Evolutionary conservation across 2,329 filamentous ascomycete species (phyloP).

Genomic region (Aspergillus pseudoterreus): DNA sequence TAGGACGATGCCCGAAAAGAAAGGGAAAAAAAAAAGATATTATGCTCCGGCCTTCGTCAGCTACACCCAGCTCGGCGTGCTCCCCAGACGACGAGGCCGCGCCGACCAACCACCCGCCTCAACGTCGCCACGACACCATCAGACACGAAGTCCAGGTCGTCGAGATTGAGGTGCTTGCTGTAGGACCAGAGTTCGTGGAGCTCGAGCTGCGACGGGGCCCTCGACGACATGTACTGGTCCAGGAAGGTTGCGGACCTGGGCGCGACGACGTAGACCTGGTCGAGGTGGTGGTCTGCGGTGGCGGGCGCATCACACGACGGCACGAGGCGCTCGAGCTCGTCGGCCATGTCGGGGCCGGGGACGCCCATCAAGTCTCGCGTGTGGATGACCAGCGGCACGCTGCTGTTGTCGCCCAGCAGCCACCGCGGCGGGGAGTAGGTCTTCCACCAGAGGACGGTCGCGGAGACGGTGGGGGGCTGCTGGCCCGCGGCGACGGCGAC

Average conservation of each 20-base stretch:
- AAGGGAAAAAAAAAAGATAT: too few relatives aligned
- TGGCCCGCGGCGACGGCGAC: slow-evolving; percentile 3
- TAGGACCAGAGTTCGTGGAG: slow-evolving; percentile 43
- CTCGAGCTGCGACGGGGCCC: slow-evolving; percentile 21
- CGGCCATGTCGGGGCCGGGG: slow-evolving; percentile 38
- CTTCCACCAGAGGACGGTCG: slow-evolving; percentile 52
- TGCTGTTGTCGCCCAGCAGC: slow-evolving; percentile 42
- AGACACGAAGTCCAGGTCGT: slow-evolving; percentile 49
- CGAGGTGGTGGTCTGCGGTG: not conserved
- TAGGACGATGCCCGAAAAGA: too few relatives aligned
- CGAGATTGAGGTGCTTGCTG: slow-evolving; percentile 47
- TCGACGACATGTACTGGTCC: slow-evolving; percentile 30
- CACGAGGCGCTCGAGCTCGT: slow-evolving; percentile 32
- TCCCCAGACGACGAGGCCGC: slow-evolving; percentile 49
- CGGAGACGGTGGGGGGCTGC: slow-evolving; percentile 14
- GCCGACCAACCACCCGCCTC: slow-evolving; percentile 44
- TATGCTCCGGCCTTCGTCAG: not conserved
- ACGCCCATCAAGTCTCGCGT: slow-evolving; percentile 50
- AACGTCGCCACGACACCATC: slow-evolving; percentile 47
- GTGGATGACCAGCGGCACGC: slow-evolving; percentile 28
- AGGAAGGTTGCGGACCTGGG: slow-evolving; percentile 43
- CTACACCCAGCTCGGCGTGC: slow-evolving; percentile 32
- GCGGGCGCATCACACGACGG: slow-evolving; percentile 21
- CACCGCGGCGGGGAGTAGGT: slow-evolving; percentile 52
- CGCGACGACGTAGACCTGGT: slow-evolving; percentile 42